These are phyloP conservation scores for Drechslerella dactyloides DNA, from an alignment of 2,329 filamentous ascomycete species.

Conservation along the genomic window DNA sequence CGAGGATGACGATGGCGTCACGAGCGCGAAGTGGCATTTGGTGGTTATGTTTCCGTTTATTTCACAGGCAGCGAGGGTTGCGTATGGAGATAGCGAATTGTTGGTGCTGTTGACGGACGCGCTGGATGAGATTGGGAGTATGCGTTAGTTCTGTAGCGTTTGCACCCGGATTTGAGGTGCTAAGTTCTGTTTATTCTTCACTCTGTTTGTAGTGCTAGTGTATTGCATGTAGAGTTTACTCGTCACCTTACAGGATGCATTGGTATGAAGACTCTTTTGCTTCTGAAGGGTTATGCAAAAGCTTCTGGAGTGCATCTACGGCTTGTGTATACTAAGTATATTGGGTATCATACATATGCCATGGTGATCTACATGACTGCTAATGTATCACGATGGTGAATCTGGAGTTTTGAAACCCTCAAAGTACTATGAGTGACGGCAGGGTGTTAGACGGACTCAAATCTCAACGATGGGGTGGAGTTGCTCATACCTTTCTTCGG, in stretches of 20 bases:
- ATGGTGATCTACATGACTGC: too few relatives aligned
- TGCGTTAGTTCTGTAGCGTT: conserved; percentile 58
- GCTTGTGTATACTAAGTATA: not conserved
- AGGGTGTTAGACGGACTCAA: not conserved
- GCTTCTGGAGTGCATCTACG: too few relatives aligned
- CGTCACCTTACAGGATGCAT: too few relatives aligned
- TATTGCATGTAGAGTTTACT: too few relatives aligned
- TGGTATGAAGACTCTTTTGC: too few relatives aligned
- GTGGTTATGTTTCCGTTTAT: conserved; percentile 80
- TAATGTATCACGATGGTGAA: conserved; percentile 17
- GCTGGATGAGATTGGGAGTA: conserved; percentile 68
- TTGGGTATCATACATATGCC: too few relatives aligned
- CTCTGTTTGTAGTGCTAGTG: not conserved
- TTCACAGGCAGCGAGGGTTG: conserved; percentile 68
- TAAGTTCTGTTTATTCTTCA: not conserved
- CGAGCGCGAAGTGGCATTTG: conserved; percentile 73
- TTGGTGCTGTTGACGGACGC: conserved; percentile 66
- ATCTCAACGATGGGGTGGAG: conserved; percentile 6
- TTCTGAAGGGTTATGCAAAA: too few relatives aligned
- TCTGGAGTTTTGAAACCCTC: conserved; percentile 57
- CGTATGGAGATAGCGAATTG: conserved; percentile 69
- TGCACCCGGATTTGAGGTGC: not conserved
- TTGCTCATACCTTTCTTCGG: conserved; percentile 63
- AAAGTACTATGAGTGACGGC: conserved; percentile 57
- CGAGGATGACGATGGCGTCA: conserved; percentile 59